Evolutionary conservation across 2,329 filamentous ascomycete species (phyloP).

Genomic region (Aspergillus pseudoglaucus): DNA sequence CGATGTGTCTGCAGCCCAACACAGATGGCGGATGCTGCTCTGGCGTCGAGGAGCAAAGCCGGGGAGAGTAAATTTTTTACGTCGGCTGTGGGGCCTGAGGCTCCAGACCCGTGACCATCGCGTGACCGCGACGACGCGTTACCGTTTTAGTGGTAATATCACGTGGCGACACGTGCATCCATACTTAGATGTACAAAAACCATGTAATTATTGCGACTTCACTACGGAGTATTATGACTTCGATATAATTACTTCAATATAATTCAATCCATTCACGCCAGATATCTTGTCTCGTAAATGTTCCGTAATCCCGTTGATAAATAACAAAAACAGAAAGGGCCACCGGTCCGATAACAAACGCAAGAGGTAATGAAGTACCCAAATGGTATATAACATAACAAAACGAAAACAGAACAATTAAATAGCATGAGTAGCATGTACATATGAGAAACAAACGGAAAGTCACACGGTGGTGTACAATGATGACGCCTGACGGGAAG

Average conservation of each 20-base stretch:
- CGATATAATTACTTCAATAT: no score
- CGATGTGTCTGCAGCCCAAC: neutral
- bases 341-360: neutral
- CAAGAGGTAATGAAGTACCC: conserved; percentile 3
- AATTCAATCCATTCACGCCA: neutral
- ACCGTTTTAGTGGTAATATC: conserved; percentile 2
- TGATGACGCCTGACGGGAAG: conserved; percentile 6
- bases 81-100: conserved; percentile 16
- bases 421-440: conserved; percentile 9
- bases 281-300: neutral
- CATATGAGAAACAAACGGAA: conserved; percentile 12
- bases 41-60: neutral
- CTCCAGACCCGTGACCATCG: conserved; percentile 12
- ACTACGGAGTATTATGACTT: no score
- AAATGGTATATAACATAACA: conserved; percentile 22
- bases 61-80: conserved; percentile 12
- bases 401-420: conserved; percentile 3
- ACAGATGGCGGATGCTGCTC: neutral
- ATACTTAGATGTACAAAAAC: no score
- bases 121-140: conserved; percentile 7
- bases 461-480: conserved; percentile 21
- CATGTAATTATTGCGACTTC: neutral
- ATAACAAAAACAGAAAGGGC: conserved; percentile 4
- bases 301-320: neutral
- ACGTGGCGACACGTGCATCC: neutral